phyloP scores from a whole-genome alignment of 768 basidiomycete genomes.

The Leucogyrophana mollusca region DNA sequence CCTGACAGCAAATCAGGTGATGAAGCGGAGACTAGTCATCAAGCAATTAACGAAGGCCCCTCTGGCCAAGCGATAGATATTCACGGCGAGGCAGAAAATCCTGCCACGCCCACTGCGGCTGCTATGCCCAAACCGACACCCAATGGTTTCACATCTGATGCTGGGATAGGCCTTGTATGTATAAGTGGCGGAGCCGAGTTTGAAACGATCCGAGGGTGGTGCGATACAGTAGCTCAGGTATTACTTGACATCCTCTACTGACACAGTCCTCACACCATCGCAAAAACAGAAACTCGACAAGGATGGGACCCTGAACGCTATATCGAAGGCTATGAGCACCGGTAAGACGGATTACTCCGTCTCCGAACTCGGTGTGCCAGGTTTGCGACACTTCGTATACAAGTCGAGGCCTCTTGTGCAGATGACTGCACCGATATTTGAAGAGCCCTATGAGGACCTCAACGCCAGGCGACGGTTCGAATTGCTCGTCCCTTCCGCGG shows the following conservation, averaged over 20 bases:
- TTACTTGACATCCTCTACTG: neutral
- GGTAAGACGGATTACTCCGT: slow-evolving; percentile 64
- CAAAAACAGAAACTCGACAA: slow-evolving; percentile 66
- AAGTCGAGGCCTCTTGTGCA: slow-evolving; percentile 90
- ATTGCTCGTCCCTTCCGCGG: slow-evolving; percentile 8
- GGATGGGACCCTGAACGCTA: slow-evolving; percentile 54
- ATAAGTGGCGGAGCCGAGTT: slow-evolving; percentile 84
- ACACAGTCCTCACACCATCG: too few relatives aligned
- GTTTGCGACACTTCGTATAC: slow-evolving; percentile 92
- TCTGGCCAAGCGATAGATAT: slow-evolving; percentile 4
- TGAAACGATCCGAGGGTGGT: slow-evolving; percentile 78
- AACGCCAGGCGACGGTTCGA: slow-evolving; percentile 60
- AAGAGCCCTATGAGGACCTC: slow-evolving; percentile 73
- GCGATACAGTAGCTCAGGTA: slow-evolving; percentile 63
- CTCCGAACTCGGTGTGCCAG: slow-evolving; percentile 81
- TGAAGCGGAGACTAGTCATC: slow-evolving; percentile 3
- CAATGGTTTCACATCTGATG: slow-evolving; percentile 14
- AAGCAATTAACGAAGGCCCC: neutral
- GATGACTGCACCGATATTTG: slow-evolving; percentile 81
- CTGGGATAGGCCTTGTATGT: slow-evolving; percentile 67
- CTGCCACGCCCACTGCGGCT: too few relatives aligned
- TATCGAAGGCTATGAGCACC: slow-evolving; percentile 45
- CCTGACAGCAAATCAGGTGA: slow-evolving; percentile 15
- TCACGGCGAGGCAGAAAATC: neutral
- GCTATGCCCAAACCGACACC: too few relatives aligned